phyloP scores from a whole-genome alignment of 108 stramenopile genomes.

The Phaeodactylum tricornutum region DNA sequence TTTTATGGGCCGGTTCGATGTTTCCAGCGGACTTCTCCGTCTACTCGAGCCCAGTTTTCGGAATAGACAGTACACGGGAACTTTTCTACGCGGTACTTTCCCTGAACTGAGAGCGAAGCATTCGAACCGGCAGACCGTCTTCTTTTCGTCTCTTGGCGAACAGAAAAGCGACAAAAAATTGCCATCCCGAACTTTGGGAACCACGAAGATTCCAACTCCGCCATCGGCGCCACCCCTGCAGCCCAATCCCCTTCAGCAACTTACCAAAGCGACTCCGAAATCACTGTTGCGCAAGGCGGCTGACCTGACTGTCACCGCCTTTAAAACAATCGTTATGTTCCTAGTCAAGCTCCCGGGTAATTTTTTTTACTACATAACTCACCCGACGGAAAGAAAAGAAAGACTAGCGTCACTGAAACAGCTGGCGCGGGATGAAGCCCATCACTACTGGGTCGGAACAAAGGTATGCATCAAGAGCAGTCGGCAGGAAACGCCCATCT shows the following conservation, averaged over 20 bases:
- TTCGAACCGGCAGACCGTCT: no score
- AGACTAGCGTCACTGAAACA: conserved; percentile 57
- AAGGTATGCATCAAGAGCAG: conserved; percentile 75
- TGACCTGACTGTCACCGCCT: conserved; percentile 16
- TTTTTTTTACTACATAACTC: conserved; percentile 45
- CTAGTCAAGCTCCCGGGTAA: conserved; percentile 53
- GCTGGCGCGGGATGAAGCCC: conserved; percentile 56
- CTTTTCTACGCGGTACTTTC: no score
- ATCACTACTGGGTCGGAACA: conserved; percentile 94
- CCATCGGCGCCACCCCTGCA: conserved; percentile 3
- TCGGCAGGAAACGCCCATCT: no score
- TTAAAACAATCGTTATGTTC: conserved; percentile 25
- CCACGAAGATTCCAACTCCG: conserved; percentile 31
- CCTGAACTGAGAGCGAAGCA: no score
- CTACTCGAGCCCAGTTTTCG: no score
- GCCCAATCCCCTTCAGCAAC: conserved; percentile 10
- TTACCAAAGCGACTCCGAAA: conserved; percentile 4
- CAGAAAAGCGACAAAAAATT: no score
- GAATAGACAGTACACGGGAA: no score
- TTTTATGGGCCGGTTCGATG: no score
- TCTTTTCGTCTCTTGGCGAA: no score
- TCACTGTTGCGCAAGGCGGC: conserved; percentile 3
- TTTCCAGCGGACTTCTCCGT: no score
- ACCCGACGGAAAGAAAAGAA: conserved; percentile 46
- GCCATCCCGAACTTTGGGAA: not conserved